Base-by-base conservation (phyloP, 441 rosid species). In the Erodium chrysanthum region DNA sequence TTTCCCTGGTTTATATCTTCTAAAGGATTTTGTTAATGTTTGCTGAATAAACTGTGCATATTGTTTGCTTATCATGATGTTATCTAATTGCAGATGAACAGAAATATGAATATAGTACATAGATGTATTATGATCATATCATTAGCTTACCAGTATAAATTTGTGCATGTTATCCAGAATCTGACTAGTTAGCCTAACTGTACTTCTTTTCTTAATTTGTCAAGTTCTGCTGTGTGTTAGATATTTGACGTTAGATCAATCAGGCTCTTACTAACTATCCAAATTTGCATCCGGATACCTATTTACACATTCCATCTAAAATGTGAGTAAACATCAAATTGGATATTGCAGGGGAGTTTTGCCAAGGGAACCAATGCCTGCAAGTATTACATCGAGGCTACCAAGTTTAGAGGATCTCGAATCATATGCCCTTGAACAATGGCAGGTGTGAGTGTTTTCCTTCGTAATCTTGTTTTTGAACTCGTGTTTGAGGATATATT, bases 341-440 rank as follows among this genome's bases (percentile, higher is more conserved):
- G 52, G 11, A 58, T 61, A 69, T 33, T 83, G 78, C 82, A 91
- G 98, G 64, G 97, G 92, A 77, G 81, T 81, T 77, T 83, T 94
- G 78, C 96, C 94, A 48, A 85, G 97, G 76, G 96, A 94, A 80
- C 82, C 97, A n/a, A 85, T 91, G 96, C 84, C 89, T 67, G 23
- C 82, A 22, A 76, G 71, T 78, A 68, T 79, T 78, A 79, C 81
- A 37, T 78, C 66, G 31, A 84, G 86, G 73, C 96, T 86, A 64
- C 93, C 96, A 59, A 91, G 84, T 68, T 75, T 71, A 71, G 85
- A 83, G 75, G 98, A 93, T 71, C 93, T 93, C 0, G 92, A 89
- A 69, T 71, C 76, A 42, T 93, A 84, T 79, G 97, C 97, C 35
- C 84, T 82, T 78, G 86, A 83, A 56, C 96, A 93, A 52, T 93